These are phyloP conservation scores for Corchorus olitorius DNA, from an alignment of 345 rosid species.

Conservation along the genomic window DNA sequence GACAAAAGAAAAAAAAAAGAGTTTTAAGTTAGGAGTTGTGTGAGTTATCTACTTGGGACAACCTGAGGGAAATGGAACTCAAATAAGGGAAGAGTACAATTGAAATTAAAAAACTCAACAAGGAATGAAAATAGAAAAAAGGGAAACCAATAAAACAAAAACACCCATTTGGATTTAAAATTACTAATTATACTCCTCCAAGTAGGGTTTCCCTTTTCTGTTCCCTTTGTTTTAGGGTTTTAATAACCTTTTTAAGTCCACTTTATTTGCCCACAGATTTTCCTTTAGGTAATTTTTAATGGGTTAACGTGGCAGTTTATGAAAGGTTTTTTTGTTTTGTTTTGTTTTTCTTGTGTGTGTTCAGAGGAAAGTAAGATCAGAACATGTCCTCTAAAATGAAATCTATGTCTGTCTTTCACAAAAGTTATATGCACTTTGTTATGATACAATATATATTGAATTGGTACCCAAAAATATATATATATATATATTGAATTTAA, in stretches of 20 bases:
- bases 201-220: background rate
- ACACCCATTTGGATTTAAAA: background rate
- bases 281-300: background rate
- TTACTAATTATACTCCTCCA: background rate
- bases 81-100: background rate
- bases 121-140: background rate
- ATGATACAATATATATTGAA: background rate
- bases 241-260: background rate
- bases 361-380: background rate
- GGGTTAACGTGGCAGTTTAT: background rate
- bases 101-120: background rate
- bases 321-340: background rate
- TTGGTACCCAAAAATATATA: background rate
- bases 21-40: background rate
- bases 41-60: slow-evolving; percentile 9
- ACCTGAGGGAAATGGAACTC: background rate
- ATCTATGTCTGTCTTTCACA: background rate
- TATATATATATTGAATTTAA: no score
- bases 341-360: no score
- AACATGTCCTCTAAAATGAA: background rate
- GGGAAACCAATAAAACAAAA: no score
- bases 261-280: slow-evolving; percentile 2
- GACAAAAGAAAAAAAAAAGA: background rate
- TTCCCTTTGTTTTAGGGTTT: background rate
- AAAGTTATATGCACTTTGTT: background rate